A percentile compares a stretch with the other conserved stretches of the same genome.
Evolutionary conservation across 1,284 basidiomycete species (phyloP).

Genomic region (Ceratobasidium sp.): DNA sequence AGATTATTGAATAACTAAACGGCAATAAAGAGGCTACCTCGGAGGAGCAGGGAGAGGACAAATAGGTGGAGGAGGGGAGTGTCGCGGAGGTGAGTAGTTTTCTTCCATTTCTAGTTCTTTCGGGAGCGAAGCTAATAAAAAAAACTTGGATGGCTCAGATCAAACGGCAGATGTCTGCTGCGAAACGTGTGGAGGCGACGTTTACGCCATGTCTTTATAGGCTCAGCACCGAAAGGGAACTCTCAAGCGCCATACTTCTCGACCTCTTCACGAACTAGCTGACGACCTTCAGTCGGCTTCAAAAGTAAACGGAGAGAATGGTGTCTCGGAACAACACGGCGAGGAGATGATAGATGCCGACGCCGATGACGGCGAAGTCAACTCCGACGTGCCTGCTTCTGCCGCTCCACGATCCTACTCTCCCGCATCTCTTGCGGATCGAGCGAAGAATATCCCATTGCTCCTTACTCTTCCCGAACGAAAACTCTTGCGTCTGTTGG

Average conservation of each 20-base stretch:
- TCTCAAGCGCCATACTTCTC: constrained; percentile 73
- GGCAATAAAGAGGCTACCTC: background rate
- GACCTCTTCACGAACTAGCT: constrained; percentile 59
- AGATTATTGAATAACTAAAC: background rate
- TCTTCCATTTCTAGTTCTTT: background rate
- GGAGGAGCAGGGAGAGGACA: constrained; percentile 44
- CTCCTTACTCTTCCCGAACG: constrained; percentile 78
- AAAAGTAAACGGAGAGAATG: constrained; percentile 25
- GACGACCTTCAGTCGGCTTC: constrained; percentile 26
- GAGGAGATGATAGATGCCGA: constrained; percentile 25
- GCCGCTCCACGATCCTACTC: constrained; percentile 47
- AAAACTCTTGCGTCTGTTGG: constrained; percentile 81
- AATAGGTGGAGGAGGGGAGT: constrained; percentile 68
- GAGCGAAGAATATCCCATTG: constrained; percentile 80
- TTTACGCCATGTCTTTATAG: constrained; percentile 84
- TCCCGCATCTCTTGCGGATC: constrained; percentile 72
- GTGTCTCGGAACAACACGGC: constrained; percentile 57
- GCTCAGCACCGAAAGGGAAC: constrained; percentile 83
- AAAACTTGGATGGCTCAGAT: constrained; percentile 62
- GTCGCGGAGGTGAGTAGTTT: constrained; percentile 8
- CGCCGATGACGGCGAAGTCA: constrained; percentile 61
- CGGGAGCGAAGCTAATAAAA: background rate
- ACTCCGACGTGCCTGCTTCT: constrained; percentile 56
- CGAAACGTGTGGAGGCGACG: constrained; percentile 75
- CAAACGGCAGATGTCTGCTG: constrained; percentile 81